These are phyloP conservation scores for Rhododendron mucronatum DNA, from an alignment of 148 eudicot species.

Conservation along the genomic window DNA sequence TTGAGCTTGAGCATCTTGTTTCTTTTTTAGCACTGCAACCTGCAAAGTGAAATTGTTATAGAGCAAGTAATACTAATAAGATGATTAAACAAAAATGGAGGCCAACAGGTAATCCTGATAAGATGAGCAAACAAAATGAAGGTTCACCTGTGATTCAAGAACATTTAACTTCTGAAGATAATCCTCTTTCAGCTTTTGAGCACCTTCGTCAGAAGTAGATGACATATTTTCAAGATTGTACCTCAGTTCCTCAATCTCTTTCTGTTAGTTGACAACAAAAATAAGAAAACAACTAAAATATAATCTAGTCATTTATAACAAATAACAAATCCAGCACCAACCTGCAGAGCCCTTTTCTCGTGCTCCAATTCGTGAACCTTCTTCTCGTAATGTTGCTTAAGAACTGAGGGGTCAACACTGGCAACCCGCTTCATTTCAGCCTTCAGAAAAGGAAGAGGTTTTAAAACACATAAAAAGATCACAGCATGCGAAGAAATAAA, in stretches of 20 bases:
- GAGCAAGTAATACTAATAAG: not conserved
- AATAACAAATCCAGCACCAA: conserved; percentile 12
- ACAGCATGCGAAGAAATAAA: not conserved
- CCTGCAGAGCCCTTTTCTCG: conserved; percentile 83
- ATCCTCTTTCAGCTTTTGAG: conserved; percentile 84
- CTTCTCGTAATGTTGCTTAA: conserved; percentile 89
- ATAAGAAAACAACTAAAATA: conserved; percentile 1
- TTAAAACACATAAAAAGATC: not conserved
- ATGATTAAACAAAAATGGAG: not conserved
- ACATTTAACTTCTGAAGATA: conserved; percentile 88
- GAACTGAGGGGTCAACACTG: conserved; percentile 56
- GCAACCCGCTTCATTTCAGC: conserved; percentile 94
- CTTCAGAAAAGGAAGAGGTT: conserved; percentile 26
- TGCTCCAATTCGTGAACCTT: conserved; percentile 87
- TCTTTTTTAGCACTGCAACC: conserved; percentile 89
- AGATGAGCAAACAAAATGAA: conserved; percentile 4
- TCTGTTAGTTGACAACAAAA: conserved; percentile 39
- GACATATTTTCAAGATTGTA: conserved; percentile 67
- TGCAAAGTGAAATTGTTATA: conserved; percentile 17
- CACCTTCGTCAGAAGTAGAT: conserved; percentile 63
- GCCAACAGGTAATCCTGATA: not conserved
- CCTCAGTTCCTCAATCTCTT: conserved; percentile 84
- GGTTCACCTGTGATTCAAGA: conserved; percentile 77
- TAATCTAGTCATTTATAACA: not conserved
- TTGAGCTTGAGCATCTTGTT: conserved; percentile 98